These are phyloP conservation scores for Seiridium unicorne DNA, from an alignment of 2,329 filamentous ascomycete species.

Conservation along the genomic window DNA sequence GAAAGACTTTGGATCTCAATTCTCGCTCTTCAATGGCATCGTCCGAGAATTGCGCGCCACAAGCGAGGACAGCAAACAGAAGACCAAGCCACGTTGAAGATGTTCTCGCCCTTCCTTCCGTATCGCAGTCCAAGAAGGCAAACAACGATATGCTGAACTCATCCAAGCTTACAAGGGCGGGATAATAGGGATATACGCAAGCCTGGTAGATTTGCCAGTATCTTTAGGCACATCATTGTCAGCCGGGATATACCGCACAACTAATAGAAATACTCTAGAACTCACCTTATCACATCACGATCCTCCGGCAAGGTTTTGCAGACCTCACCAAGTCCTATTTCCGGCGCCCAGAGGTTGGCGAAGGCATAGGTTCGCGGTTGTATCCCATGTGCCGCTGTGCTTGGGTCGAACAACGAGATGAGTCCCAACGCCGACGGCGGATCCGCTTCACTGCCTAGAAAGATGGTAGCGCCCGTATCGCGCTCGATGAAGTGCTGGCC, in stretches of 20 bases:
- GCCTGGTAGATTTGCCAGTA: conserved; percentile 5
- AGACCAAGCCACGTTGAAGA: background rate
- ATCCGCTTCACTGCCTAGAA: background rate
- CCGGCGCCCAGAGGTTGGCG: conserved; percentile 1
- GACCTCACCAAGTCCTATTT: background rate
- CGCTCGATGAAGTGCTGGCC: conserved; percentile 3
- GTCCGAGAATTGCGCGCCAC: conserved; percentile 1
- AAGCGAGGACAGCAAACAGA: conserved; percentile 1
- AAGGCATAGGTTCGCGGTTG: conserved; percentile 1
- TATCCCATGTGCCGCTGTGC: background rate
- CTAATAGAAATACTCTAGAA: background rate
- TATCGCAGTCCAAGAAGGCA: background rate
- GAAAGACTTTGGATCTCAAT: conserved; percentile 1
- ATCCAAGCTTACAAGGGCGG: conserved; percentile 1
- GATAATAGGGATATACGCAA: conserved; percentile 2
- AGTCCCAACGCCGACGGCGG: background rate
- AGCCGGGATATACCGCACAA: background rate
- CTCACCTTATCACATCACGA: conserved; percentile 1
- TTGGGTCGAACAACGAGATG: background rate
- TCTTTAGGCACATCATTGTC: background rate
- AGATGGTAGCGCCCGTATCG: conserved; percentile 4
- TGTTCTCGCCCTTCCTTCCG: background rate
- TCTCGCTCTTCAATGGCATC: conserved; percentile 2
- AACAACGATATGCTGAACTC: conserved; percentile 2
- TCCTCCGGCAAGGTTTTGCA: conserved; percentile 2